Evolutionary conservation across 176 grass and related monocot genomes (phyloP).

Genomic region (Bolboschoenus planiculmis): DNA sequence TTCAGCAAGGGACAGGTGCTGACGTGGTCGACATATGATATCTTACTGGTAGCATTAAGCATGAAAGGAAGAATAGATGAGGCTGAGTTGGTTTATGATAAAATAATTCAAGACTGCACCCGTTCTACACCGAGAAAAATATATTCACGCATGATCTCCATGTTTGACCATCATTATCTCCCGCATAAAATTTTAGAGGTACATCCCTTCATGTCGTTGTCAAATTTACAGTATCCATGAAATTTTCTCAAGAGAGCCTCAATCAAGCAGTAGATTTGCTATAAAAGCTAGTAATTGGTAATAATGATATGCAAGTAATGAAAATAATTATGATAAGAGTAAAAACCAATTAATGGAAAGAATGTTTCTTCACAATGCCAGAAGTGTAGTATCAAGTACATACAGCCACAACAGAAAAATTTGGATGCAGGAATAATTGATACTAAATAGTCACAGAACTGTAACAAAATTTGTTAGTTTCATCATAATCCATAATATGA

Average conservation of each 20-base stretch:
- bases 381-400: neutral
- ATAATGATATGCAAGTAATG: neutral
- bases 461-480: neutral
- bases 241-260: neutral
- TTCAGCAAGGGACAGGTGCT: constrained; percentile 84
- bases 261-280: neutral
- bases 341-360: neutral
- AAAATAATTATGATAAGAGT: neutral
- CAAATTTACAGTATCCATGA: constrained; percentile 11
- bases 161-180: constrained; percentile 42
- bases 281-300: neutral
- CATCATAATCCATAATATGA: neutral
- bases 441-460: neutral
- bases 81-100: constrained; percentile 50
- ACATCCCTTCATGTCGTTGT: constrained; percentile 1
- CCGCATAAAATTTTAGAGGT: constrained; percentile 87
- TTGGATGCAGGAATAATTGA: neutral
- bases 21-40: constrained; percentile 77
- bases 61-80: constrained; percentile 81
- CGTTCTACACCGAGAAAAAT: constrained; percentile 74
- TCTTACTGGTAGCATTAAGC: constrained; percentile 60
- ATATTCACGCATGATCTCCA: constrained; percentile 78
- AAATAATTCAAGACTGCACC: constrained; percentile 44
- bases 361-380: neutral
- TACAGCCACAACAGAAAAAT: neutral